A percentile compares a stretch with the other conserved stretches of the same genome.
Conservation (phyloP, 768 basidiomycete genomes). For the Collybiopsis confluens region DNA sequence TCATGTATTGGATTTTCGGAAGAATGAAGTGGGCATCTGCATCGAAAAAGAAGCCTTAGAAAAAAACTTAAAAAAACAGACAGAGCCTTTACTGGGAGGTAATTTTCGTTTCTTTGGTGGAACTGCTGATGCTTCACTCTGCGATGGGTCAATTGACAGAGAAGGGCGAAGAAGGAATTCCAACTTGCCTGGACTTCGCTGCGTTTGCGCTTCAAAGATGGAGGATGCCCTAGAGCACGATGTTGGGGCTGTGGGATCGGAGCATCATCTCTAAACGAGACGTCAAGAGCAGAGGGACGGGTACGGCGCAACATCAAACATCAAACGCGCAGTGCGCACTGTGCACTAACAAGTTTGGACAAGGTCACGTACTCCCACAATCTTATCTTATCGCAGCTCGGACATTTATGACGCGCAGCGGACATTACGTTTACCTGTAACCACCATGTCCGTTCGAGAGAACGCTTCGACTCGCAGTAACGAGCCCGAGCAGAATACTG, state of each 20-base stretch:
- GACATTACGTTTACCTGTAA: not conserved
- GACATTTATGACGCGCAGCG: not conserved
- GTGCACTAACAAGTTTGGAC: too few species aligned
- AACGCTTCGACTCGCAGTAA: not conserved
- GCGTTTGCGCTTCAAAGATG: not conserved
- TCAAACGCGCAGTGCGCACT: not conserved
- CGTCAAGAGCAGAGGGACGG: slow-evolving; percentile 51
- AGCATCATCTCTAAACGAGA: slow-evolving; percentile 39
- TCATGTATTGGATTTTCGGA: not conserved
- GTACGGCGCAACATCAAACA: slow-evolving; percentile 29
- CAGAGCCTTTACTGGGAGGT: not conserved
- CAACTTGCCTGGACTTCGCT: not conserved
- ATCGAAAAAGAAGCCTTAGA: too few species aligned
- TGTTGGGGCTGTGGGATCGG: slow-evolving; percentile 20
- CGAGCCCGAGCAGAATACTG: not conserved
- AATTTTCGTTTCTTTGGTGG: not conserved
- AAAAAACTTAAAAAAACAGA: not conserved
- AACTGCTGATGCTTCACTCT: not conserved
- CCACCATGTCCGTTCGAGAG: not conserved
- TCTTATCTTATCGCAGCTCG: not conserved
- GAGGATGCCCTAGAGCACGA: not conserved
- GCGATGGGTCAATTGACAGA: not conserved
- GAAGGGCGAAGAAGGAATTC: not conserved
- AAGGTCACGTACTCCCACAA: too few species aligned
- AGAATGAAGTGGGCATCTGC: not conserved